Conservation (phyloP, 495 filamentous ascomycete species). For the Talaromyces wortmannii region DNA sequence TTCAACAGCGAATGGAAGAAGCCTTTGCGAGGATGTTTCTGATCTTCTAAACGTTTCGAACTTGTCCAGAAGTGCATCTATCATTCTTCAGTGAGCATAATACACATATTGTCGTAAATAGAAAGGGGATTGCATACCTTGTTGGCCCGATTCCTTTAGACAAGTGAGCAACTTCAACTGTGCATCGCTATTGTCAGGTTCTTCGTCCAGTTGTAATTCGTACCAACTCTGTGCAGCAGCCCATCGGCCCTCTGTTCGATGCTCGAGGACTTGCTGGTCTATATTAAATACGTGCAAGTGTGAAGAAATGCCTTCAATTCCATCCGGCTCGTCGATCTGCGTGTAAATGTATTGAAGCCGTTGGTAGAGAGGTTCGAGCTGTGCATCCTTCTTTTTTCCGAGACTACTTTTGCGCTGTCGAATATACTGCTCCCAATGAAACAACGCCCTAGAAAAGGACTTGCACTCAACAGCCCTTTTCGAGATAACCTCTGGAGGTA, state of each 20-base stretch:
- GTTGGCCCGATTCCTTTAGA: conserved; percentile 85
- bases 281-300: conserved; percentile 75
- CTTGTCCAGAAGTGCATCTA: conserved; percentile 77
- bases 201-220: conserved; percentile 73
- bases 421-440: conserved; percentile 90
- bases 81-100: conserved; percentile 11
- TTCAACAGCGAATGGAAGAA: conserved; percentile 78
- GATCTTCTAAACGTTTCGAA: conserved; percentile 67
- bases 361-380: conserved; percentile 57
- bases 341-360: conserved; percentile 88
- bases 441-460: conserved; percentile 85
- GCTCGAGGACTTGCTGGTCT: conserved; percentile 86
- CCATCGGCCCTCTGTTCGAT: conserved; percentile 92
- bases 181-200: conserved; percentile 66
- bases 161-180: conserved; percentile 83
- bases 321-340: conserved; percentile 95
- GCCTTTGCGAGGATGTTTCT: conserved; percentile 40
- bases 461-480: conserved; percentile 82
- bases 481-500: conserved; percentile 82
- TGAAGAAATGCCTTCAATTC: conserved; percentile 87
- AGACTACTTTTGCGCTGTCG: conserved; percentile 44
- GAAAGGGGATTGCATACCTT: conserved; percentile 48
- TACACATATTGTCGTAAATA: conserved; percentile 8
- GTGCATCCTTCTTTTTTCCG: conserved; percentile 25
- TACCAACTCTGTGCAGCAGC: conserved; percentile 98